Evolutionary conservation across 1,139 yeast species (phyloP), one percentile per base, ranked within the genome.

Genomic region (Spencermartinsiella ligniputridi): DNA sequence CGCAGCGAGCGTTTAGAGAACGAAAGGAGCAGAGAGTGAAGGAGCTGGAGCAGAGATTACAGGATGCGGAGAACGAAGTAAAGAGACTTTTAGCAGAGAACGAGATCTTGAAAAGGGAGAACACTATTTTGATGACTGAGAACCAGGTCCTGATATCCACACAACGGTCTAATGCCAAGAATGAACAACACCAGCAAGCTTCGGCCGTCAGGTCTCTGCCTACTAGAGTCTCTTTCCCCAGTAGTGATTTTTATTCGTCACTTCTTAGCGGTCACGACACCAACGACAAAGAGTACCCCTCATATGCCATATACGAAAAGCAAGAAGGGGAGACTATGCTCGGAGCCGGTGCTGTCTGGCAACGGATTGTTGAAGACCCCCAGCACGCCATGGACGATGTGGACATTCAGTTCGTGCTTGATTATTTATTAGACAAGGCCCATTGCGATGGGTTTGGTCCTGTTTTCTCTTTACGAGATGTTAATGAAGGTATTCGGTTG

Each of bases 1-100:
- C 96, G 0, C 96, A 87, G 65, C 71, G 92, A 53, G 96, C 96
- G 1, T 87, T 87, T 66, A 72, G 96, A 52, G 94, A 86, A 62
- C 77, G 96, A 41, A 85, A 86, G 61, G 95, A 86, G 61, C 77
- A 79, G 44, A 78, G 78, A 54, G 67, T 87, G 48, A 82, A 81
- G 56, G 89, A 82, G 52, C 70, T 87, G 41, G 83, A 84, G 55
- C 68, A 67, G 2, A 79, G 80, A 58, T 66, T 87, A 50, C 66
- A 69, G 30, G 71, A 74, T 50, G 76, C 85, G 37, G 92, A 87
- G 60, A 66, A 63, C 35, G 84, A 81, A 54, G 76, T 79, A 47
- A 71, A 70, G 41, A 66, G 67, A 39, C 64, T 87, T 39, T 53
- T 70, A 47, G 69, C 68, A 35, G 81, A 83, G 56, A 63, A 85